These are phyloP conservation scores for Camelina sativa DNA, from an alignment of 345 rosid genomes.

Conservation along the genomic window DNA sequence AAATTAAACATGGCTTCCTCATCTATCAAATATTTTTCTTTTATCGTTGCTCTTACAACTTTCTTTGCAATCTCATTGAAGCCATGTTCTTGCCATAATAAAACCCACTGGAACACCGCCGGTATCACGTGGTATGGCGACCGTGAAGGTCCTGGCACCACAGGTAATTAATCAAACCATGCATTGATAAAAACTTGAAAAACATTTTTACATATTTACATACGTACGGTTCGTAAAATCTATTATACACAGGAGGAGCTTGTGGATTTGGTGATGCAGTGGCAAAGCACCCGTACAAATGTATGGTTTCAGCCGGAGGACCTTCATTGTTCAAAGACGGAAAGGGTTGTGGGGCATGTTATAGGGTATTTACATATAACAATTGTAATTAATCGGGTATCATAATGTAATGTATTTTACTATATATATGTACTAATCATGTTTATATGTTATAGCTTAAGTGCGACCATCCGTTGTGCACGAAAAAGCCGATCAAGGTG, in stretches of 20 bases:
- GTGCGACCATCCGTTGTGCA: constrained; percentile 64
- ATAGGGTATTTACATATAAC: constrained; percentile 49
- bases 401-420: background rate
- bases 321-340: constrained; percentile 63
- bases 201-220: background rate
- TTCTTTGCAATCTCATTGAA: constrained; percentile 39
- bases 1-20: constrained; percentile 22
- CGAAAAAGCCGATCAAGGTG: constrained; percentile 57
- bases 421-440: background rate
- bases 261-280: constrained; percentile 63
- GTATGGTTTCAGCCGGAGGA: constrained; percentile 67
- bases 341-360: constrained; percentile 81
- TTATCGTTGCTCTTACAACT: constrained; percentile 17
- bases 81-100: constrained; percentile 34
- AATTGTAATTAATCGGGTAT: background rate
- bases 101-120: constrained; percentile 39
- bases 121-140: constrained; percentile 73
- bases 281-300: constrained; percentile 49
- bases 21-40: constrained; percentile 16
- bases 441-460: constrained; percentile 25
- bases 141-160: constrained; percentile 58
- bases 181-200: background rate
- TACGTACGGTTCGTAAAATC: constrained; percentile 3
- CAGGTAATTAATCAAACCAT: constrained; percentile 47
- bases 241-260: constrained; percentile 59